Evolutionary conservation across 495 filamentous ascomycete species (phyloP).

Genomic region (Sphaerosporella brunnea): DNA sequence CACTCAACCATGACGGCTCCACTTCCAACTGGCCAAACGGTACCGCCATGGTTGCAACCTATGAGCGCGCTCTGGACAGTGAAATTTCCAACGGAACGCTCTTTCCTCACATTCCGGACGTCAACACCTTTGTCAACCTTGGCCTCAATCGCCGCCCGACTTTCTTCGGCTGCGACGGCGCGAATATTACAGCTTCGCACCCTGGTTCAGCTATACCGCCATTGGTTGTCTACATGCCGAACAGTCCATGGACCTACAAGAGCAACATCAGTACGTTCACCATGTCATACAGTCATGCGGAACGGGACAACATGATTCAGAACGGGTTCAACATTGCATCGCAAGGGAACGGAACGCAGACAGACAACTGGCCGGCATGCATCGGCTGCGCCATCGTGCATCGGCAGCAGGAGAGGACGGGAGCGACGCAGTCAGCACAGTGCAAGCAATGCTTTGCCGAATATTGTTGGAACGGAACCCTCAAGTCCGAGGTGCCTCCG

Average conservation of each 20-base stretch:
- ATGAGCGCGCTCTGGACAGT: conserved; percentile 46
- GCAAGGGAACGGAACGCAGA: conserved; percentile 57
- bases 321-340: conserved; percentile 77
- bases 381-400: conserved; percentile 79
- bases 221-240: conserved; percentile 78
- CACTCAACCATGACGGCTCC: conserved; percentile 23
- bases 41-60: conserved; percentile 64
- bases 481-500: conserved; percentile 29
- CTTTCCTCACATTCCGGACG: conserved; percentile 68
- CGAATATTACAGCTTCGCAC: conserved; percentile 38
- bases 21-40: conserved; percentile 66
- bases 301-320: conserved; percentile 58
- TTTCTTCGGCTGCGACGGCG: conserved; percentile 77
- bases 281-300: conserved; percentile 37
- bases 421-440: conserved; percentile 35
- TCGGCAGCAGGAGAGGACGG: conserved; percentile 51
- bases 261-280: conserved; percentile 64
- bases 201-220: conserved; percentile 33
- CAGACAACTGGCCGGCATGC: conserved; percentile 56
- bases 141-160: conserved; percentile 71
- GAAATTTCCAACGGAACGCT: conserved; percentile 58
- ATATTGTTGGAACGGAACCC: conserved; percentile 80
- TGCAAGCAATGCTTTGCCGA: conserved; percentile 57
- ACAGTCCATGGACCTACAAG: conserved; percentile 53
- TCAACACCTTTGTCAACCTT: conserved; percentile 71